Percentiles rank a stretch among this genome's conserved stretches.
phyloP scores from a whole-genome alignment of 352 stramenopile species.

The Globisporangium paddicum region DNA sequence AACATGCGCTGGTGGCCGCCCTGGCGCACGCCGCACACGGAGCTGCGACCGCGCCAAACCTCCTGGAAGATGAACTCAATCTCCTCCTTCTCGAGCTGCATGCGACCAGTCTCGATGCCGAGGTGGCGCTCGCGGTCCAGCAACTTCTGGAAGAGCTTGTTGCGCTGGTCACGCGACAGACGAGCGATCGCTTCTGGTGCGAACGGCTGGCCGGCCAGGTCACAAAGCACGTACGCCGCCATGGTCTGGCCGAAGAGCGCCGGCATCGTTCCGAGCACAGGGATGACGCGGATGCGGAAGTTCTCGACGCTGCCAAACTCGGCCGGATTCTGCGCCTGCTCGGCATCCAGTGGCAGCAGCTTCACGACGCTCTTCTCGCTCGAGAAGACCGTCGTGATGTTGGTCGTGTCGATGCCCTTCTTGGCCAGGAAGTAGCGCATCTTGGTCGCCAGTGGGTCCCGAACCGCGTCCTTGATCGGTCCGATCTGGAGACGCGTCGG shows the following conservation, averaged over 20 bases:
- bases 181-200: slow-evolving; percentile 57
- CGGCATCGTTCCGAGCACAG: slow-evolving; percentile 92
- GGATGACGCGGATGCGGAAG: slow-evolving; percentile 95
- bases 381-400: slow-evolving; percentile 89
- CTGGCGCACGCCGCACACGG: slow-evolving; percentile 62
- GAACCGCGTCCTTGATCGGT: slow-evolving; percentile 90
- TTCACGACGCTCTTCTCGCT: slow-evolving; percentile 97
- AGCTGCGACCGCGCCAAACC: slow-evolving; percentile 76
- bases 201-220: slow-evolving; percentile 91
- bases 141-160: slow-evolving; percentile 82
- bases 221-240: slow-evolving; percentile 92
- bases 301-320: slow-evolving; percentile 96
- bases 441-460: slow-evolving; percentile 95
- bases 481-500: slow-evolving; percentile 96
- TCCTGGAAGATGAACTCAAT: slow-evolving; percentile 87
- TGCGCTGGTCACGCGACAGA: slow-evolving; percentile 78
- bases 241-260: slow-evolving; percentile 98
- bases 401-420: slow-evolving; percentile 51
- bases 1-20: slow-evolving; percentile 75
- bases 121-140: slow-evolving; percentile 69
- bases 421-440: slow-evolving; percentile 94
- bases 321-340: slow-evolving; percentile 82
- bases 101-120: slow-evolving; percentile 49
- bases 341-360: slow-evolving; percentile 92
- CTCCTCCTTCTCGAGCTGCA: slow-evolving; percentile 81